Base-by-base conservation (phyloP, 495 filamentous ascomycete genomes). In the Clohesyomyces aquaticus region DNA sequence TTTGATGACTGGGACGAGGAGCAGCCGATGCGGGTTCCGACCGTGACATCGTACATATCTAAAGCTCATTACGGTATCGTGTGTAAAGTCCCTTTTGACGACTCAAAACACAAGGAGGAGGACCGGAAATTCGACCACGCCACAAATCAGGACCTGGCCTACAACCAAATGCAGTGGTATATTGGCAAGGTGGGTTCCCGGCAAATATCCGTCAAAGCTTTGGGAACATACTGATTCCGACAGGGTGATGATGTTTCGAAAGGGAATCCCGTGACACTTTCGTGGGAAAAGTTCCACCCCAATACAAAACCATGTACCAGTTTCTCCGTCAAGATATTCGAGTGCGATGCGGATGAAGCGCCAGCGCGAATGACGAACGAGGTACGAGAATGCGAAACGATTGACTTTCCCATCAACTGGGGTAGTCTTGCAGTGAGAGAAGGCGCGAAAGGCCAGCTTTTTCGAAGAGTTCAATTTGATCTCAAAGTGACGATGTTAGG, bases 51-150 rank as follows among this genome's bases (percentile, higher is more conserved):
- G 16, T 55, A 48, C 47, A 61, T 65, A 22, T 61, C 57, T 6
- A 60, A 55, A n/a, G 23, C 42, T 3, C 42, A 65, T 38, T 65
- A 62, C 35, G 62, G 62, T 14, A 47, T 65, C 16, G 57, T n/a
- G n/a, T 61, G 35, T 26, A 35, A 61, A 21, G 27, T 38, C 4
- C 45, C 57, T 19, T 61, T 61, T 25, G 55, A 58, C 35, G 55
- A 4, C 19, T 46, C 35, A 4, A 58, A 46, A 28, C 55, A 58
- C 27, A 2, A 6, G 4, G 55, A 45, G n/a, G 42, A 58, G 27
- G 55, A 58, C 19, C 11, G 25, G 26, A 58, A 46, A 19, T 58
- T 22, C 22, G 55, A 58, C 21, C 9, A 21, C 3, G 55, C 55
- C 12, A 45, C 32, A 28, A 45, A 47, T 8, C 32, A 46, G 41